Evolutionary conservation across 192 early-diverging fungal genomes (phyloP), one percentile per base, ranked within the genome.

Genomic region (Geranomyces variabilis): DNA sequence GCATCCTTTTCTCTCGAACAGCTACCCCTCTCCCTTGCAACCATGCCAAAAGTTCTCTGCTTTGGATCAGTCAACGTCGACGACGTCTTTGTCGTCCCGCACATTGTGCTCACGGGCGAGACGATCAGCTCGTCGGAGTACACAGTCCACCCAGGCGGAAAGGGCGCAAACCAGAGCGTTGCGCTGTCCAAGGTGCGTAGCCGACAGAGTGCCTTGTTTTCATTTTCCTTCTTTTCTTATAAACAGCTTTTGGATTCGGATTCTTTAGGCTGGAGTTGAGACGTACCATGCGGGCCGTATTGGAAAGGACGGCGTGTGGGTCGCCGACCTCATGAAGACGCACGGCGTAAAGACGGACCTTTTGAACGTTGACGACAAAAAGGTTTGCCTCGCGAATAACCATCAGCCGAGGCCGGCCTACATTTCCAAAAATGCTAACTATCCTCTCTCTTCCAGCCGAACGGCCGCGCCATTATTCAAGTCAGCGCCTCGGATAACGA

Each of bases 81-180:
- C 77, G 89, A 91, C 51, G 89, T 91, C 43, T 93, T 88, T 68
- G 71, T 73, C 15, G 93, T 94, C 0, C 86, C 86, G 9, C 85
- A 91, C 74, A 92, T 94, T 59, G 90, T 88, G 15, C 47, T 69
- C 22, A 82, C 83, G 77, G 83, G 83, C 22, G 84, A 86, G 49
- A 86, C 84, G 8, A 72, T 75, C 21, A 71, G 81, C 1, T 89
- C 87, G 0, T 78, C 66, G 22, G 60, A 70, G 0, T 85, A 85
- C 66, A 74, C 74, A 17, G 79, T 87, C 15, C 83, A 83, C 30
- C 83, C 89, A 8, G 91, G 90, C 57, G 91, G 91, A 30, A 93
- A 93, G 78, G 90, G 96, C 8, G 92, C 94, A 10, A 98, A 98
- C 63, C 94, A 95, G 67, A 88, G 92, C 17, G 91, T 92, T 7